Percentiles rank a stretch among this genome's conserved stretches.
Conservation (phyloP, 2,329 filamentous ascomycete genomes). For the Fusarium sp. region DNA sequence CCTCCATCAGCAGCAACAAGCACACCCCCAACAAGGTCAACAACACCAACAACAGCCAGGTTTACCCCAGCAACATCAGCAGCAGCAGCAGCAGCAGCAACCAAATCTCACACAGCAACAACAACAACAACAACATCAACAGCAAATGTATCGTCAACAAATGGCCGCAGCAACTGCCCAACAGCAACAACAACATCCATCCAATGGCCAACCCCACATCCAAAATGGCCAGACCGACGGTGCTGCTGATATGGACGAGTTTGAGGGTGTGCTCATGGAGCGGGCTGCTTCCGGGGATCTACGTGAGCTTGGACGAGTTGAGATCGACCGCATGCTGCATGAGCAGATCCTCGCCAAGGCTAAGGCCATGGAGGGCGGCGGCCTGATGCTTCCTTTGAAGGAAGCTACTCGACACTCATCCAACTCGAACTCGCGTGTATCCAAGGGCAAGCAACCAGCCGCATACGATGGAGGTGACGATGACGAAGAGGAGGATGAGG, state of each 20-base stretch:
- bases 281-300: constrained; percentile 67
- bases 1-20: constrained; percentile 61
- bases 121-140: constrained; percentile 44
- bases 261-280: constrained; percentile 71
- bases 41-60: constrained; percentile 37
- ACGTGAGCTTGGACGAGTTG: constrained; percentile 68
- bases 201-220: constrained; percentile 48
- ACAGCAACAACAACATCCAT: constrained; percentile 55
- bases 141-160: constrained; percentile 53
- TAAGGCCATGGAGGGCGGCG: constrained; percentile 78
- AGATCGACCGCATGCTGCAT: constrained; percentile 78
- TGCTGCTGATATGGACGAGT: constrained; percentile 69
- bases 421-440: constrained; percentile 32
- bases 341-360: constrained; percentile 75
- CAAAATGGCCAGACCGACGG: constrained; percentile 79
- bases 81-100: constrained; percentile 49
- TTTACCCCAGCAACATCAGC: constrained; percentile 48
- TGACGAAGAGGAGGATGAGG: constrained; percentile 79
- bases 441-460: constrained; percentile 54
- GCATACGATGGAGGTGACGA: constrained; percentile 74
- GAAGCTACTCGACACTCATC: constrained; percentile 60
- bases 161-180: constrained; percentile 42
- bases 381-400: constrained; percentile 79
- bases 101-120: constrained; percentile 46
- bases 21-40: constrained; percentile 45